Evolutionary conservation across 306 rosid species (phyloP), one percentile per base, ranked within the genome.

Genomic region (Glycine latifolia): DNA sequence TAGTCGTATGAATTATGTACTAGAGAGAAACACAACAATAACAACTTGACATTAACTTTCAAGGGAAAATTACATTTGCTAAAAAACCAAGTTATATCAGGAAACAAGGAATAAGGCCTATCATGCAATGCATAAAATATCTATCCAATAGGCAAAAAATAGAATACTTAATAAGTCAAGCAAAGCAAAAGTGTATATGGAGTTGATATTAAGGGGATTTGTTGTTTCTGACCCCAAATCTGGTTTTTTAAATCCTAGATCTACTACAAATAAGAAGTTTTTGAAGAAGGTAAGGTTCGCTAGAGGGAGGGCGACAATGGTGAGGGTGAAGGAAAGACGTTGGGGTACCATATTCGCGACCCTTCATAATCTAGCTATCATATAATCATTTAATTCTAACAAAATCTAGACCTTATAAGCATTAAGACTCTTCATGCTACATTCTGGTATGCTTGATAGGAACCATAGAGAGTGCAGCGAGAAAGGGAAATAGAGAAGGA

Each of bases 341-440:
- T 26, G 31, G 31, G 1, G 1, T 26, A 26, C 31, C 31, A 26
- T 0, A 26, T 26, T 2, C 0, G 2, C 2, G 31, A 26, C 31
- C 31, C 1, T 26, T 26, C 31, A 79, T 59, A 78, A 37, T 20
- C 59, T 9, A 56, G 17, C 39, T 39, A 4, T 62, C 62, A 53
- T 63, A 52, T 46, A 41, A 65, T 77, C 61, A 65, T 55, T 26
- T 56, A 67, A 59, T 31, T 71, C 31, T 37, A 61, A 66, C 72
- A 31, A 48, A 81, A 61, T 61, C 68, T 48, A 46, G 72, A 94
- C 99, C 98, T 96, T 96, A 84, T 96, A 96, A 48, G 98, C 98
- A 67, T 83, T 93, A 39, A 96, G 94, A 78, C 99, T 92, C 88
- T 90, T 91, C 99, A 96, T 94, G 70, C 98, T 96, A 75, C 94